phyloP scores from a whole-genome alignment of 768 basidiomycete genomes.

The Cytidiella melzeri region DNA sequence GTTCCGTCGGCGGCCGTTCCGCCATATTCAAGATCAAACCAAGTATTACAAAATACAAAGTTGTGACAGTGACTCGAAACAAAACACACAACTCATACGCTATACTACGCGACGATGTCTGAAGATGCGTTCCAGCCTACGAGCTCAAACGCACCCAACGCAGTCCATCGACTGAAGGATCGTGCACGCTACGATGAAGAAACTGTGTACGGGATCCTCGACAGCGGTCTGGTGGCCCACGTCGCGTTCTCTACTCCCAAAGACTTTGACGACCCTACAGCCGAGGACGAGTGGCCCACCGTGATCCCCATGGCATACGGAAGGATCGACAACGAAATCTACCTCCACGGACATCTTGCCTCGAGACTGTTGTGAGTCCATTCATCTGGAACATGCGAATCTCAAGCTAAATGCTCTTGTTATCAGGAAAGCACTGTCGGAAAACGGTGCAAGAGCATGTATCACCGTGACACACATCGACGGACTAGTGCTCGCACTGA shows the following conservation, averaged over 20 bases:
- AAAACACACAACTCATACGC: too few species aligned
- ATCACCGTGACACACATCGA: not conserved
- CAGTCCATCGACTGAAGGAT: not conserved
- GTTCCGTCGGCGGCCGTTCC: too few species aligned
- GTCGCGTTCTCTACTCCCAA: not conserved
- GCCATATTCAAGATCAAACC: too few species aligned
- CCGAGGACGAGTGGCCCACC: not conserved
- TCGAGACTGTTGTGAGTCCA: not conserved
- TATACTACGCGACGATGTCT: conserved; percentile 1
- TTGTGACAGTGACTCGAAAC: too few species aligned
- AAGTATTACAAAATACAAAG: too few species aligned
- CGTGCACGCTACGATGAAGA: not conserved
- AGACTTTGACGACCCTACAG: not conserved
- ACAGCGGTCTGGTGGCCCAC: not conserved
- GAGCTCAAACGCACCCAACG: not conserved
- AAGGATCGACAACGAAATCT: not conserved
- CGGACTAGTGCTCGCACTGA: not conserved
- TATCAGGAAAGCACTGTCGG: not conserved
- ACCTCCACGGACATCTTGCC: not conserved
- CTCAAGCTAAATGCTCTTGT: not conserved
- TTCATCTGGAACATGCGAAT: not conserved
- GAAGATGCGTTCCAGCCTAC: not conserved
- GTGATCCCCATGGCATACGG: not conserved
- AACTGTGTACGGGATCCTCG: not conserved
- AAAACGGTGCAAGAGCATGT: not conserved